phyloP scores from a whole-genome alignment of 805 yeast species.

The Maudiozyma bulderi region DNA sequence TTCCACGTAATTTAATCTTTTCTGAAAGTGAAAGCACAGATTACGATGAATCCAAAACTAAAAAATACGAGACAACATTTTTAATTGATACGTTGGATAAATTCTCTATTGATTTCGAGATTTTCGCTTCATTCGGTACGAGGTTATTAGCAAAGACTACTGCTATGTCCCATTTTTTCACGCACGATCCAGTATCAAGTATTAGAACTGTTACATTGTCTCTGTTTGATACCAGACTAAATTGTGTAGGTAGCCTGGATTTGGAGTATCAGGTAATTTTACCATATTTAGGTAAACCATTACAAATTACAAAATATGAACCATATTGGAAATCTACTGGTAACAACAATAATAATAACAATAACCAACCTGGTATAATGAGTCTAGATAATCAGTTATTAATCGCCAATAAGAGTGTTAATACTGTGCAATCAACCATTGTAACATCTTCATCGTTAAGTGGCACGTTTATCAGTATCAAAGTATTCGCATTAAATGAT shows the following conservation, averaged over 20 bases:
- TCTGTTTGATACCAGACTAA: conserved; percentile 68
- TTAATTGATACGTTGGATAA: conserved; percentile 72
- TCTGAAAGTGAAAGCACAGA: conserved; percentile 44
- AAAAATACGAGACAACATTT: conserved; percentile 44
- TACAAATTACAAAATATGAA: conserved; percentile 75
- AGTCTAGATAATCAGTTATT: background rate
- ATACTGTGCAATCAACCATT: conserved; percentile 26
- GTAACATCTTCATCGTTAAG: conserved; percentile 86
- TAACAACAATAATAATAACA: conserved; percentile 36
- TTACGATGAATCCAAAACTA: conserved; percentile 3
- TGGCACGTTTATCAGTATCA: conserved; percentile 66
- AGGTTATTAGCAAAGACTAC: conserved; percentile 83
- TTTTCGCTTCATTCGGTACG: conserved; percentile 92
- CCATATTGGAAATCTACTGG: conserved; percentile 95
- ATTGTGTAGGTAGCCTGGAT: conserved; percentile 69
- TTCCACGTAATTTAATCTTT: conserved; percentile 76
- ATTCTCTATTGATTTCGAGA: conserved; percentile 75
- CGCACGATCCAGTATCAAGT: conserved; percentile 31
- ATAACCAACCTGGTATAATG: background rate
- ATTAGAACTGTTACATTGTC: conserved; percentile 45
- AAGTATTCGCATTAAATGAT: conserved; percentile 66
- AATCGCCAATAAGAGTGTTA: background rate
- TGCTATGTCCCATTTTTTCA: conserved; percentile 48
- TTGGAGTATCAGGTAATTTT: conserved; percentile 75
- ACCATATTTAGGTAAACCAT: conserved; percentile 76